Evolutionary conservation across 75 land plant species (phyloP).

Genomic region (Sequoia sempervirens): DNA sequence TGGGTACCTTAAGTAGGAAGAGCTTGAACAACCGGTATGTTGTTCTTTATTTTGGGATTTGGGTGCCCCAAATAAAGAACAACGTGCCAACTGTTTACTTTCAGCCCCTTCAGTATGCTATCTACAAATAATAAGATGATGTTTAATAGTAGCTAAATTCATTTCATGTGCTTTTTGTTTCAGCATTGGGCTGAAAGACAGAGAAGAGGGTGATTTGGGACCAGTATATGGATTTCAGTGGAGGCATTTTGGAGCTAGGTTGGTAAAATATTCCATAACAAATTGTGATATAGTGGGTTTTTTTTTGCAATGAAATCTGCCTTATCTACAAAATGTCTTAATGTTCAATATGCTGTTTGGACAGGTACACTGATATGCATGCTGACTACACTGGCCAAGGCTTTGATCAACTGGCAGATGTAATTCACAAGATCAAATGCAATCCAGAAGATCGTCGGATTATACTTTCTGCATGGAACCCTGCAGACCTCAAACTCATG

Average conservation of each 20-base stretch:
- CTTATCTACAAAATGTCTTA: background rate
- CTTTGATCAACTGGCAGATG: constrained; percentile 89
- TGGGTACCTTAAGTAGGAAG: background rate
- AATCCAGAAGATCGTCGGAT: constrained; percentile 92
- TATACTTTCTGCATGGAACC: constrained; percentile 97
- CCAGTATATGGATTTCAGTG: constrained; percentile 99
- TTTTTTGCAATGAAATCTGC: background rate
- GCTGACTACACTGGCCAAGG: constrained; percentile 96
- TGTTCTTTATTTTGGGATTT: too few species aligned
- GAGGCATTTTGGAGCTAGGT: constrained; percentile 99
- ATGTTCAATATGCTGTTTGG: background rate
- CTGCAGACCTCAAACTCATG: constrained; percentile 89
- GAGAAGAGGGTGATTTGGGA: constrained; percentile 94
- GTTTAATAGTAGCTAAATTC: background rate
- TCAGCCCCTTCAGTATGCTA: too few species aligned
- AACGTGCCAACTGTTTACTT: too few species aligned
- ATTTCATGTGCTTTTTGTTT: background rate
- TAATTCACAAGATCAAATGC: constrained; percentile 75
- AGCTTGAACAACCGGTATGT: too few species aligned
- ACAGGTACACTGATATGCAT: constrained; percentile 90
- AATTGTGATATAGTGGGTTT: background rate
- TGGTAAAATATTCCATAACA: constrained; percentile 2
- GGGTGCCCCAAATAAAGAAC: too few species aligned
- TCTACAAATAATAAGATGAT: background rate
- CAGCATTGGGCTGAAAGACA: constrained; percentile 78